phyloP scores from a whole-genome alignment of 2,329 filamentous ascomycete genomes.

The Cladosporium sp. region DNA sequence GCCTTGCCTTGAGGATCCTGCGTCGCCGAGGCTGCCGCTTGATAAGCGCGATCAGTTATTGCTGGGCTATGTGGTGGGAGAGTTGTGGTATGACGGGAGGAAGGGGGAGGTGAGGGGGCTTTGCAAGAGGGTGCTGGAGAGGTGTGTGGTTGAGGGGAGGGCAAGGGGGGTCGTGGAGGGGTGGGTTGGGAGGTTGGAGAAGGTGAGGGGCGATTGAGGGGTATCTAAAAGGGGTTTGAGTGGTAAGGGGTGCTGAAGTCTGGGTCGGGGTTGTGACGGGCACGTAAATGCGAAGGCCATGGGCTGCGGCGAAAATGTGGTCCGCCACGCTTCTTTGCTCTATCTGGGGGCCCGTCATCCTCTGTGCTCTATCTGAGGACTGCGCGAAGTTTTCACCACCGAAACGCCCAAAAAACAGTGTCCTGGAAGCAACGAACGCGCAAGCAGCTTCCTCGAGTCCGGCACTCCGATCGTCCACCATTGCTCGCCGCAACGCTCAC shows the following conservation, averaged over 20 bases:
- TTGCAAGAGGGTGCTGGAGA: conserved; percentile 15
- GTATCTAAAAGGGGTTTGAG: not conserved
- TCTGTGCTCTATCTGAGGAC: not conserved
- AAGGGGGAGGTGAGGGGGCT: not conserved
- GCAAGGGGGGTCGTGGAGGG: conserved; percentile 17
- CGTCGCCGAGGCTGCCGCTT: conserved; percentile 17
- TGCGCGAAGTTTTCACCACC: not conserved
- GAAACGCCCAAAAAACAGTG: too few relatives aligned
- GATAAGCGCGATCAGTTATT: conserved; percentile 26
- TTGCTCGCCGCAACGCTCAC: not conserved
- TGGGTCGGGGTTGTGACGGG: too few relatives aligned
- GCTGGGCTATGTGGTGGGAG: conserved; percentile 49
- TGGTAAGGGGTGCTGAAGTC: too few relatives aligned
- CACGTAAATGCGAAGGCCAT: not conserved
- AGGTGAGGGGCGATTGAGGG: not conserved
- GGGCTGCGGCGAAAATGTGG: not conserved
- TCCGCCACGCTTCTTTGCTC: not conserved
- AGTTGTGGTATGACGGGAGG: conserved; percentile 46
- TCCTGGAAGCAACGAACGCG: too few relatives aligned
- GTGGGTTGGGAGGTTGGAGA: conserved; percentile 18
- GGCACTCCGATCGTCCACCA: not conserved
- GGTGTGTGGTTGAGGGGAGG: conserved; percentile 22
- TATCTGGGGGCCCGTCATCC: not conserved
- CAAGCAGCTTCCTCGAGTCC: not conserved
- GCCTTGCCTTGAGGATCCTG: conserved; percentile 11